Base-by-base conservation (phyloP, 1,284 basidiomycete genomes). In the Trametes versicolor region DNA sequence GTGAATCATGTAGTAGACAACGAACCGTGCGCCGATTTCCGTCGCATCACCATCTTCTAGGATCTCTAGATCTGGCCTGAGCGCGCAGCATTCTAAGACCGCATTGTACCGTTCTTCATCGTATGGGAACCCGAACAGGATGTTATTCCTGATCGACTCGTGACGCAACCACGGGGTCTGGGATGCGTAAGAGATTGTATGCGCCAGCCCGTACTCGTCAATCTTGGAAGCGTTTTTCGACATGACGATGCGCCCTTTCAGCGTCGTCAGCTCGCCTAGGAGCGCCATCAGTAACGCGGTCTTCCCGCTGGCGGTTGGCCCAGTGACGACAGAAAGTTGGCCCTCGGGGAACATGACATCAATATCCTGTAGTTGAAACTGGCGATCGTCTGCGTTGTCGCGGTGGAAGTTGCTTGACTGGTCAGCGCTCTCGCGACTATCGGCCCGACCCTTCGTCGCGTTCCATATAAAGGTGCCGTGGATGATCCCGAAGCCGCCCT, bases 121-220 rank as follows among this genome's bases (percentile, higher is more conserved):
- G 63, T 83, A 85, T 2, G 87, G 86, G 62, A 82, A 83, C 4
- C 88, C 90, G 73, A 93, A 94, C 29, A 92, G 73, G 65, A 93
- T 89, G 73, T 93, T 93, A 41, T 92, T 88, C 73, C 81, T 83
- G 76, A 90, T 89, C 4, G 85, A 84, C 68, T 87, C 83, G 71
- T 89, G 86, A 17, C 74, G 79, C 50, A 98, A 82, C 95, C 94
- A 98, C 0, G 95, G 90, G 0, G 89, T 86, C 77, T 98, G 96
- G 0, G 94, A 88, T 49, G 86, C 85, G 69, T 96, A 97, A 0
- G 95, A 93, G 34, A 96, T 88, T 8, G 89, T 82, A 70, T 95
- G 90, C 72, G 86, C 85, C 36, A 92, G 77, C 0, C 91, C 89
- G 27, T 87, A 79, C 25, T 84, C 81, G 76, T 93, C 87, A 5